These are phyloP conservation scores for Jaminaea rosea DNA, from an alignment of 1,284 basidiomycete species.

Conservation along the genomic window DNA sequence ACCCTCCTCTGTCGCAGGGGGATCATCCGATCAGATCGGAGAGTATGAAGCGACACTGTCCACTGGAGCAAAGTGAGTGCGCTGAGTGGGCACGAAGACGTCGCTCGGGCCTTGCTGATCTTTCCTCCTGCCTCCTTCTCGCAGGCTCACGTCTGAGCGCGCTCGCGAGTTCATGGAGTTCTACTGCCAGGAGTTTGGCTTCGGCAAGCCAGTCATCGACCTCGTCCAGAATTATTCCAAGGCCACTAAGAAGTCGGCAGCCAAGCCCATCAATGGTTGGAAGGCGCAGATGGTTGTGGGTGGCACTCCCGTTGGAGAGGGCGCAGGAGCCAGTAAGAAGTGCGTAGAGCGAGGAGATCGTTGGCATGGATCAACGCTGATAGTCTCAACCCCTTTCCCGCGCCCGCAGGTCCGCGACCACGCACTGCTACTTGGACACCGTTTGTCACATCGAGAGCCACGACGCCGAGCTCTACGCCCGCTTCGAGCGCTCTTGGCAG, in stretches of 20 bases:
- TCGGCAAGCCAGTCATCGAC: constrained; percentile 67
- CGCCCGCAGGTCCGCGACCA: constrained; percentile 60
- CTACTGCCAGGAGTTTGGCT: constrained; percentile 74
- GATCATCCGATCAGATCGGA: constrained; percentile 8
- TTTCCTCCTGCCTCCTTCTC: constrained; percentile 46
- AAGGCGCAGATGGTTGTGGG: constrained; percentile 74
- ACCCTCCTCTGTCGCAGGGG: constrained; percentile 14
- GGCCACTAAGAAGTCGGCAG: no score
- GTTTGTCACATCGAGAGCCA: constrained; percentile 74
- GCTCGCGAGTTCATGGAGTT: constrained; percentile 90
- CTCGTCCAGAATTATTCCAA: neutral
- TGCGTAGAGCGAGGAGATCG: no score
- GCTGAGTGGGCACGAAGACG: no score
- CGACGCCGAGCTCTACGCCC: constrained; percentile 69
- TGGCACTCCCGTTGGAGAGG: constrained; percentile 71
- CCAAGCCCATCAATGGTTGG: constrained; percentile 54
- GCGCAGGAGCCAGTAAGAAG: constrained; percentile 65
- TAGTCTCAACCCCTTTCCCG: no score
- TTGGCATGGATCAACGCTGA: no score
- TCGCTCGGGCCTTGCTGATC: no score
- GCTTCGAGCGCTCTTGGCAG: constrained; percentile 53
- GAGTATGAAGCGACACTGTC: neutral
- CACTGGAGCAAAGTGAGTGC: constrained; percentile 4
- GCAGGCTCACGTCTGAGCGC: constrained; percentile 63
- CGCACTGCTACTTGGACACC: constrained; percentile 76